Evolutionary conservation across 208 protist genomes (phyloP).

Genomic region (Trypanosoma avium): DNA sequence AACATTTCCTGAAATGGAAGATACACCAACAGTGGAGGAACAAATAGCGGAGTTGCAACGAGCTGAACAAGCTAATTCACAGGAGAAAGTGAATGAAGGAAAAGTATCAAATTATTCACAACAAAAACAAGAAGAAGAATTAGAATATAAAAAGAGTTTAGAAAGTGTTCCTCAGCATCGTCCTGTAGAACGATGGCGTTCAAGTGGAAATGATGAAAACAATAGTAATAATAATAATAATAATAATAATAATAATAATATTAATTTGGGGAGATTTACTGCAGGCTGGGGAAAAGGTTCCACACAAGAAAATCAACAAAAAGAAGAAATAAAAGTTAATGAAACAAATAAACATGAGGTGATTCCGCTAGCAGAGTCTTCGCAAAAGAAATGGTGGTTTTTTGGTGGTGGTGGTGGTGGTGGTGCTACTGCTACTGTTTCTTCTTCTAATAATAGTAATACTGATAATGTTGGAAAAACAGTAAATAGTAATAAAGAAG

Average conservation of each 20-base stretch:
- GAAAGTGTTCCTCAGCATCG: neutral
- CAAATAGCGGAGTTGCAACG: constrained; percentile 36
- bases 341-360: neutral
- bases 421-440: neutral
- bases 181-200: neutral
- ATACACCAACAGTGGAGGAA: constrained; percentile 65
- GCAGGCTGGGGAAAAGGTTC: constrained; percentile 3
- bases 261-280: neutral
- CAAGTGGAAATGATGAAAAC: neutral
- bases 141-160: constrained; percentile 10
- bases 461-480: constrained; percentile 9
- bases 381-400: constrained; percentile 1
- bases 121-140: constrained; percentile 16
- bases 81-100: constrained; percentile 15
- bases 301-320: neutral
- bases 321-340: neutral
- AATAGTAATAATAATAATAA: neutral
- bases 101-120: constrained; percentile 8
- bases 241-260: neutral
- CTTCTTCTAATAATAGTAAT: neutral
- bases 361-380: neutral
- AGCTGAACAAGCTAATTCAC: constrained; percentile 10
- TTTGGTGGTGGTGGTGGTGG: neutral
- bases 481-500: no score
- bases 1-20: constrained; percentile 84